Conservation (phyloP, 2,329 filamentous ascomycete species). For the Apiospora kogelbergensis region DNA sequence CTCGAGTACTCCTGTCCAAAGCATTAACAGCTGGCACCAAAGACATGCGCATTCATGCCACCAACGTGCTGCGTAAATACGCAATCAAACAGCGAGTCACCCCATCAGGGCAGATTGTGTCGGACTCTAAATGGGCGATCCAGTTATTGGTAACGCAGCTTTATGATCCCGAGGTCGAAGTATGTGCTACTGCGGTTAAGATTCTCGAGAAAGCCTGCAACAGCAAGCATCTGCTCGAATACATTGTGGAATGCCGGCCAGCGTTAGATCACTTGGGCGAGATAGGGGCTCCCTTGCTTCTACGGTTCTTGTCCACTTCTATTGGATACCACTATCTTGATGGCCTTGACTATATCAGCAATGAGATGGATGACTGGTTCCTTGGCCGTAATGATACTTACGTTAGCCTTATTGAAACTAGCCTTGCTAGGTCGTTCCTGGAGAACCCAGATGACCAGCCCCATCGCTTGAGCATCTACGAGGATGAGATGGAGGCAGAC, state of each 20-base stretch:
- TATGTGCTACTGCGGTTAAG: constrained; percentile 94
- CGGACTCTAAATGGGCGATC: constrained; percentile 92
- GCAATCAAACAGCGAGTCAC: constrained; percentile 57
- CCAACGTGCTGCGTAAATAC: constrained; percentile 83
- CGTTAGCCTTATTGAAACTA: constrained; percentile 92
- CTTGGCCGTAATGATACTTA: constrained; percentile 96
- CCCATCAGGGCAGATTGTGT: constrained; percentile 42
- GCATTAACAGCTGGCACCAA: constrained; percentile 90
- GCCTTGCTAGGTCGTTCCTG: constrained; percentile 81
- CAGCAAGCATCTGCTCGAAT: constrained; percentile 85
- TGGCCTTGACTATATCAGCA: constrained; percentile 96
- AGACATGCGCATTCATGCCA: constrained; percentile 86
- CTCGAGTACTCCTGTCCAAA: constrained; percentile 89
- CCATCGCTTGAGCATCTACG: constrained; percentile 58
- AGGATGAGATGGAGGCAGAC: constrained; percentile 54
- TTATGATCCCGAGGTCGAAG: constrained; percentile 95
- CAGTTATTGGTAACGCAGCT: constrained; percentile 95
- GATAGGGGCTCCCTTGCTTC: constrained; percentile 87
- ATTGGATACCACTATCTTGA: constrained; percentile 98
- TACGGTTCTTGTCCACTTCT: constrained; percentile 92
- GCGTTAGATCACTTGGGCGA: constrained; percentile 94
- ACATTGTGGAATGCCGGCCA: constrained; percentile 93
- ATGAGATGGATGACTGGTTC: constrained; percentile 99
- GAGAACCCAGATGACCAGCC: constrained; percentile 60
- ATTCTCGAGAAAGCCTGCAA: constrained; percentile 98